Conservation (phyloP, 129 eudicot genomes). For the Tanacetum coccineum region DNA sequence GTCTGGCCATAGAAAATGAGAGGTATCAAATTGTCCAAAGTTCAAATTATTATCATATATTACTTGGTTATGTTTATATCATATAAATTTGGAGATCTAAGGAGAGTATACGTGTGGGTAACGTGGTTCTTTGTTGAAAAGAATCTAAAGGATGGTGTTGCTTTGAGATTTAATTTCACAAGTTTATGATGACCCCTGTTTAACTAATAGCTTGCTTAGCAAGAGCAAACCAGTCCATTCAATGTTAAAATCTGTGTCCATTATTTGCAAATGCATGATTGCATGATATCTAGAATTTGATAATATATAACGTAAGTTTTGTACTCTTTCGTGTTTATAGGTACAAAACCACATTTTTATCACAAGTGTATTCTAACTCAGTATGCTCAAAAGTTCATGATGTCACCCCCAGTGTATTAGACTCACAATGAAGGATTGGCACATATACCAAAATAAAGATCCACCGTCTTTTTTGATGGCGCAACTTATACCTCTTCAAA, state of each 20-base stretch:
- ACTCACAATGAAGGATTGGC: slow-evolving; percentile 38
- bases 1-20: too few species aligned
- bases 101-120: too few species aligned
- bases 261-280: too few species aligned
- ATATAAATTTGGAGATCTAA: too few species aligned
- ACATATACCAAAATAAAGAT: slow-evolving; percentile 42
- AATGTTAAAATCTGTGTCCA: too few species aligned
- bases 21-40: too few species aligned
- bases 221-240: too few species aligned
- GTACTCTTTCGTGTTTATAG: slow-evolving; percentile 14
- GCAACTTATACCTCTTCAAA: slow-evolving; percentile 28
- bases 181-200: too few species aligned
- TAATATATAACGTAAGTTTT: too few species aligned
- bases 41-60: too few species aligned
- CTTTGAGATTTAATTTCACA: background rate
- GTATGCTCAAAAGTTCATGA: slow-evolving; percentile 33
- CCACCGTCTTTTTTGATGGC: slow-evolving; percentile 47
- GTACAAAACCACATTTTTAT: slow-evolving; percentile 11
- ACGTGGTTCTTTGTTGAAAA: background rate
- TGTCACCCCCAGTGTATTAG: slow-evolving; percentile 36
- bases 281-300: slow-evolving; percentile 15
- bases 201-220: background rate
- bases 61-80: too few species aligned
- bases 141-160: background rate
- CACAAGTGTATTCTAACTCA: slow-evolving; percentile 41